These are phyloP conservation scores for Colletotrichum orchidophilum DNA, from an alignment of 2,329 filamentous ascomycete species.

Conservation along the genomic window DNA sequence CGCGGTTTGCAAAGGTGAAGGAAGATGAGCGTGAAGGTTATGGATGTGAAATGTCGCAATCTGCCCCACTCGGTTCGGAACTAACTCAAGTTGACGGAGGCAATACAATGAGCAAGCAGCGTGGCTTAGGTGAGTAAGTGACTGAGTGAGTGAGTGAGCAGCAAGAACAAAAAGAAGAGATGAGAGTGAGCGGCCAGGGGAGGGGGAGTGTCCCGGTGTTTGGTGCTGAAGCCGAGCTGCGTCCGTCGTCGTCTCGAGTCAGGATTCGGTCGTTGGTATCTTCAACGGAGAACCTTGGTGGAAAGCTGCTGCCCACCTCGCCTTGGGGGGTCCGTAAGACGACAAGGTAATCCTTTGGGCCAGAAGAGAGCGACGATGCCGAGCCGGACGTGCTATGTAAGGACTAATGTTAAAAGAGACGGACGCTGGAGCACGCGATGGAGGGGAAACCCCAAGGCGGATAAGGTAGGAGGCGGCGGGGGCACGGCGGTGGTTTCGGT, in stretches of 20 bases:
- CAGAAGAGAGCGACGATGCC: neutral
- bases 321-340: neutral
- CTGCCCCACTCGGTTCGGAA: neutral
- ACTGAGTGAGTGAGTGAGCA: neutral
- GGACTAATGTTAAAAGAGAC: neutral
- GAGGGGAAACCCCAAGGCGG: neutral
- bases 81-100: neutral
- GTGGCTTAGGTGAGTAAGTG: neutral
- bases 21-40: neutral
- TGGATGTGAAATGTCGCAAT: neutral
- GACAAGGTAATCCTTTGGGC: neutral
- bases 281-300: neutral
- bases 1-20: conserved; percentile 12
- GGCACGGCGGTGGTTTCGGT: conserved; percentile 2
- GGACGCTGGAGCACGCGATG: conserved; percentile 1
- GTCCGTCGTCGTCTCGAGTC: conserved; percentile 19
- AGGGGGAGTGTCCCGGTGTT: neutral
- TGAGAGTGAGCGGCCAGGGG: neutral
- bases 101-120: neutral
- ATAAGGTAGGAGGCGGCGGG: conserved; percentile 2
- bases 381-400: neutral
- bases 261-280: neutral
- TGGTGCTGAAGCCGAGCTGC: conserved; percentile 14
- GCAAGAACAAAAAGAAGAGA: neutral
- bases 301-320: neutral